These are phyloP conservation scores for Pseudopithomyces maydicus DNA, from an alignment of 2,329 filamentous ascomycete species.

Conservation along the genomic window DNA sequence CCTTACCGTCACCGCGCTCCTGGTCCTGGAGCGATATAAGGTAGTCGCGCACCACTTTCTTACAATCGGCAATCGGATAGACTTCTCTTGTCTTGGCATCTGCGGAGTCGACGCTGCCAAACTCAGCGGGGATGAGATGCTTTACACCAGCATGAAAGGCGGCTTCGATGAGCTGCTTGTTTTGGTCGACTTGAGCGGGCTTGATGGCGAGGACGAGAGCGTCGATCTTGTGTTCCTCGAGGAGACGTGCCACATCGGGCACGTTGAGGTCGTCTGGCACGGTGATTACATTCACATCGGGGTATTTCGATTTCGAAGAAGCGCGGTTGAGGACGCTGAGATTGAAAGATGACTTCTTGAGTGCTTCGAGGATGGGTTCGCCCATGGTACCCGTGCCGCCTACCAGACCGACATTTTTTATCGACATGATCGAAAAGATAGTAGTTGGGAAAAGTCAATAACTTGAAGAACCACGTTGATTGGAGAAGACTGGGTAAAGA, in stretches of 20 bases:
- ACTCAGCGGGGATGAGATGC: conserved; percentile 67
- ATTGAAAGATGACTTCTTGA: conserved; percentile 38
- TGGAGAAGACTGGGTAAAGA: neutral
- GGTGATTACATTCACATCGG: conserved; percentile 51
- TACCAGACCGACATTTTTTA: conserved; percentile 49
- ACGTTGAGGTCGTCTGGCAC: conserved; percentile 44
- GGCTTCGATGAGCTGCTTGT: conserved; percentile 62
- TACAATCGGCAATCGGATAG: conserved; percentile 60
- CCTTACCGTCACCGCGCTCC: conserved; percentile 38
- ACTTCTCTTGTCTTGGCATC: conserved; percentile 47
- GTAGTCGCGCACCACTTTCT: conserved; percentile 48
- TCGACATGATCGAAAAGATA: conserved; percentile 16
- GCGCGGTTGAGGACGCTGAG: conserved; percentile 40
- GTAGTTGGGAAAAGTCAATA: conserved; percentile 3
- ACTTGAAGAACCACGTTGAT: too few relatives aligned
- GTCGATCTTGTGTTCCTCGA: conserved; percentile 51
- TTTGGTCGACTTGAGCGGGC: conserved; percentile 51
- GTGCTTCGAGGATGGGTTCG: conserved; percentile 37
- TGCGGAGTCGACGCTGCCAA: conserved; percentile 52
- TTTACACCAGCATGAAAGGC: conserved; percentile 63
- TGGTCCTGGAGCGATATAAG: conserved; percentile 56
- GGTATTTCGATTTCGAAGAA: conserved; percentile 44
- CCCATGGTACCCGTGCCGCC: conserved; percentile 45
- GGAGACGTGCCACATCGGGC: conserved; percentile 39
- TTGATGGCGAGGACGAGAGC: conserved; percentile 59